Conservation (phyloP, 352 stramenopile genomes). For the Phytophthora megakarya region DNA sequence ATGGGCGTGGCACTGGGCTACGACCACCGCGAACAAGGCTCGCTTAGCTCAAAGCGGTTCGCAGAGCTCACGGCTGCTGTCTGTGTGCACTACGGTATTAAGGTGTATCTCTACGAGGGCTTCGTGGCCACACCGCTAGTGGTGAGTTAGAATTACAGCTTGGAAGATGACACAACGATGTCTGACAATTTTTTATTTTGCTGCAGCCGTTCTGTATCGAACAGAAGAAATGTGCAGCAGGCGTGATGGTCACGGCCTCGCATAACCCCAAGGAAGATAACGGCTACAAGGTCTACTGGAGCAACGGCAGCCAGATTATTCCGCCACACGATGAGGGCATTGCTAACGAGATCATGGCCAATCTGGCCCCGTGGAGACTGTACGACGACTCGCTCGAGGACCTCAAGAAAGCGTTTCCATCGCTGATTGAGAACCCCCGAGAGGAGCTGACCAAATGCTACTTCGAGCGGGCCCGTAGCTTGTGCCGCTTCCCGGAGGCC, state of each 20-base stretch:
- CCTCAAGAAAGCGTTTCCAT: slow-evolving; percentile 39
- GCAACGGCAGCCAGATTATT: slow-evolving; percentile 97
- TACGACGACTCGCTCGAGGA: slow-evolving; percentile 60
- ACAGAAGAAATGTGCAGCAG: slow-evolving; percentile 77
- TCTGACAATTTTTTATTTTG: background rate
- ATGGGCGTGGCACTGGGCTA: slow-evolving; percentile 91
- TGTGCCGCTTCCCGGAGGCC: slow-evolving; percentile 73
- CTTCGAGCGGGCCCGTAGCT: slow-evolving; percentile 56
- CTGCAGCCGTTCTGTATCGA: slow-evolving; percentile 74
- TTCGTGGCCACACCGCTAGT: slow-evolving; percentile 97
- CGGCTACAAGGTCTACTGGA: slow-evolving; percentile 98
- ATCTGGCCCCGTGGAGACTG: slow-evolving; percentile 86
- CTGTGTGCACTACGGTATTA: slow-evolving; percentile 80
- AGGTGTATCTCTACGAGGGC: slow-evolving; percentile 90
- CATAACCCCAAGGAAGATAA: slow-evolving; percentile 99
- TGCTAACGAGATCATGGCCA: slow-evolving; percentile 87
- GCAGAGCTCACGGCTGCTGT: slow-evolving; percentile 85
- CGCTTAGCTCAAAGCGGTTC: slow-evolving; percentile 90
- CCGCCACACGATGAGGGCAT: slow-evolving; percentile 95
- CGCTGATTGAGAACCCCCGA: slow-evolving; percentile 68
- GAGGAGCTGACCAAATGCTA: slow-evolving; percentile 75
- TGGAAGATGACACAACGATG: background rate
- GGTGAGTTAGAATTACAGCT: slow-evolving; percentile 36
- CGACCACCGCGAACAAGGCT: slow-evolving; percentile 82
- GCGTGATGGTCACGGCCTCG: slow-evolving; percentile 95